Base-by-base conservation (phyloP, 768 basidiomycete genomes). In the Russula dissimulans region DNA sequence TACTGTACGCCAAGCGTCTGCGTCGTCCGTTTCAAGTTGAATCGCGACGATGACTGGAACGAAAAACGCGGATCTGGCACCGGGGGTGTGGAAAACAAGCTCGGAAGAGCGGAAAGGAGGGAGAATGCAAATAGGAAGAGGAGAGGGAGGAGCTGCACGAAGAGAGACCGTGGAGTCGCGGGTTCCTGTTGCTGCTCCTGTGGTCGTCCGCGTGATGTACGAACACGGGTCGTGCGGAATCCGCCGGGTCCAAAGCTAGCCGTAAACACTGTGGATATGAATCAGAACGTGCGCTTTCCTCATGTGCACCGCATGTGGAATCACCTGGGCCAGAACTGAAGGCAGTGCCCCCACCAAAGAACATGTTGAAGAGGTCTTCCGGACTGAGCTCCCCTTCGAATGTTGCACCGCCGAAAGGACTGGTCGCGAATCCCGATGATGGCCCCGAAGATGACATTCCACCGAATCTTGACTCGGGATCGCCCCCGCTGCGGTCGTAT, bases 281-380 rank as follows among this genome's bases (percentile, higher is more conserved):
- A 34, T 54, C 62, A 48, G 64, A 60, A 45, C 57, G 11, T 44
- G 36, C 32, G 31, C 17, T 42, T 50, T 45, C 7, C 17, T 12
- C 18, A 36, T n/a, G 49, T 51, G 31, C 66, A 1, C 65, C 67
- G 39, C 69, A 71, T 57, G 61, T 26, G 54, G 56, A 29, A 65
- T 54, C 64, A 71, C 71, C 67, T 61, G 83, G 81, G 2, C 81
- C 79, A 84, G 81, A 36, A 6, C 78, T 78, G 29, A 79, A 82
- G 58, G 77, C 79, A 1, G 80, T 79, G 18, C 79, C 82, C 26
- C 88, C 88, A 17, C 92, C 92, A 71, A 98, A 98, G 82, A 98
- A 97, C 89, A 95, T 94, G 70, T 97, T 95, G 77, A 98, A 98
- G 57, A 98, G 70, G 60, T 97, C 95, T 73, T 97, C 95, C 5